Conservation (phyloP, 2,329 filamentous ascomycete species). For the Chaetomium sp. region DNA sequence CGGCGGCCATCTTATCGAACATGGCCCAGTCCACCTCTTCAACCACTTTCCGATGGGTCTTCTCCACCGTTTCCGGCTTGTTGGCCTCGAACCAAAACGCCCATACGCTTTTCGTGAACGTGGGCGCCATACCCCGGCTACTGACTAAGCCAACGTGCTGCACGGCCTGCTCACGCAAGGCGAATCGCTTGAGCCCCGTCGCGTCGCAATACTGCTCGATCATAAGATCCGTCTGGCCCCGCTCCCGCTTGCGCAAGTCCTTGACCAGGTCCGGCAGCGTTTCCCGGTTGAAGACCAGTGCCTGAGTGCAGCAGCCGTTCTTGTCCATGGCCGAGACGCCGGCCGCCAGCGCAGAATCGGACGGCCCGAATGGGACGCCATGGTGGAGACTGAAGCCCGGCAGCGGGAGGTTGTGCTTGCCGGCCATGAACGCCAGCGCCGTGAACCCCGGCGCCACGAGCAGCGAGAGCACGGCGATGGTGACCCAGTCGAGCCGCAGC, state of each 20-base stretch:
- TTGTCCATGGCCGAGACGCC: conserved; percentile 29
- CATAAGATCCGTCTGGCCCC: conserved; percentile 29
- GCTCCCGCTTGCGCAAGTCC: conserved; percentile 15
- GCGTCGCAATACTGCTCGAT: conserved; percentile 27
- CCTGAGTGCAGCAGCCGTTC: conserved; percentile 27
- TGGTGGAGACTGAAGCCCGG: conserved; percentile 21
- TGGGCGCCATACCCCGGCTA: conserved; percentile 19
- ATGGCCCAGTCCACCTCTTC: conserved; percentile 26
- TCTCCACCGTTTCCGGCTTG: conserved; percentile 19
- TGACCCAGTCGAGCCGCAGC: conserved; percentile 22
- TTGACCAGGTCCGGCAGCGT: conserved; percentile 20
- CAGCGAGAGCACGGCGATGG: conserved; percentile 25
- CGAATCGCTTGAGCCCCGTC: conserved; percentile 22
- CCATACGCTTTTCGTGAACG: conserved; percentile 25
- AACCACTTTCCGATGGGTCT: conserved; percentile 15
- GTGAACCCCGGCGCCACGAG: conserved; percentile 25
- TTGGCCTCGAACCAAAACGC: conserved; percentile 29
- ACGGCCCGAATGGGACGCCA: neutral
- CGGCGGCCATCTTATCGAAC: conserved; percentile 16
- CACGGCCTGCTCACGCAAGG: conserved; percentile 27
- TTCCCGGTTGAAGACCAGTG: conserved; percentile 27
- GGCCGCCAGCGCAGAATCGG: neutral
- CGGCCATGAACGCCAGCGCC: conserved; percentile 26
- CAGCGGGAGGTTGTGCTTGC: conserved; percentile 30
- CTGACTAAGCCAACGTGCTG: conserved; percentile 29